A percentile compares a stretch with the other conserved stretches of the same genome.
Conservation (phyloP, 192 early-diverging fungal species). For the Coemansia sp. region DNA sequence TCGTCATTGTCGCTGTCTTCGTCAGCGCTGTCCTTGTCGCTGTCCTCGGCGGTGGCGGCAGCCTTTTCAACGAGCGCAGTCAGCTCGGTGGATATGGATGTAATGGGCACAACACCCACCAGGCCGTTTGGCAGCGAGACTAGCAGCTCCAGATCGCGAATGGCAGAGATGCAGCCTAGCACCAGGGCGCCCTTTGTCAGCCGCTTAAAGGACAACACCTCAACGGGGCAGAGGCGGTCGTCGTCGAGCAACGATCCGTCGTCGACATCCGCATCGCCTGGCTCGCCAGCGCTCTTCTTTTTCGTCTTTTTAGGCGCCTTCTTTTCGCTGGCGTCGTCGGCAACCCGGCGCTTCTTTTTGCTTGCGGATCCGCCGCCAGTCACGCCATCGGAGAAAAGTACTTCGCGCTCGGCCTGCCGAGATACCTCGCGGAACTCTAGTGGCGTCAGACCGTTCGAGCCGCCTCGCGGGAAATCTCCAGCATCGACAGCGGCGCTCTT, state of each 20-base stretch:
- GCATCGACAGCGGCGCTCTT: conserved; percentile 45
- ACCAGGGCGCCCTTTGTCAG: conserved; percentile 74
- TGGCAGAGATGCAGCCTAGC: conserved; percentile 77
- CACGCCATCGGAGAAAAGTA: conserved; percentile 57
- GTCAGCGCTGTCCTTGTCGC: conserved; percentile 20
- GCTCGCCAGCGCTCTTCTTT: conserved; percentile 47
- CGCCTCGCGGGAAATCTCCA: conserved; percentile 84
- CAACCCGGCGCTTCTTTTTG: conserved; percentile 62
- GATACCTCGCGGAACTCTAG: conserved; percentile 81
- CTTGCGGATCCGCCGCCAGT: conserved; percentile 42
- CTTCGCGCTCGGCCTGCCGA: conserved; percentile 75
- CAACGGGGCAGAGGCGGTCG: conserved; percentile 27
- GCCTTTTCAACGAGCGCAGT: conserved; percentile 71
- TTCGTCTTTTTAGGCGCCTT: conserved; percentile 57
- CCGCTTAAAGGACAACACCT: conserved; percentile 57
- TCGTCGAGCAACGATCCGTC: conserved; percentile 16
- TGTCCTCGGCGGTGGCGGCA: conserved; percentile 63
- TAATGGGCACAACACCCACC: conserved; percentile 81
- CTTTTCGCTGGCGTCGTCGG: conserved; percentile 27
- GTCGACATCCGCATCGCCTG: neutral
- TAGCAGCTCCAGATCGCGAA: conserved; percentile 80
- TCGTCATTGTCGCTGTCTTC: conserved; percentile 49
- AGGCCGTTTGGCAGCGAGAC: conserved; percentile 88
- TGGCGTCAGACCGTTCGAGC: conserved; percentile 76
- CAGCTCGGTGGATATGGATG: conserved; percentile 80